Base-by-base conservation (phyloP, 2,329 filamentous ascomycete species). In the Pseudogymnoascus sp. region DNA sequence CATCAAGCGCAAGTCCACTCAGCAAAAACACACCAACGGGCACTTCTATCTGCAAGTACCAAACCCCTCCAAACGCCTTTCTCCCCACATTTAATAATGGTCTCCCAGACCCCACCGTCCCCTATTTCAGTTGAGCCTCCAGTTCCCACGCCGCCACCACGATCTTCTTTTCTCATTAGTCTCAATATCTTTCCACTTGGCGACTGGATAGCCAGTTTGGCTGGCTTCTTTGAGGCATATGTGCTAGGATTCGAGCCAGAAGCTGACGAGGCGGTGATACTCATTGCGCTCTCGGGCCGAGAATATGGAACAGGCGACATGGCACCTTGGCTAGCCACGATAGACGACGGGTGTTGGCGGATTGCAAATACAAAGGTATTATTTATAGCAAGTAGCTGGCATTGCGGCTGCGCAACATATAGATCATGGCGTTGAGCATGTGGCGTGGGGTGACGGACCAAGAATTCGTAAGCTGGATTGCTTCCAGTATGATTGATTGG, bases 321-420 rank as follows among this genome's bases (percentile, higher is more conserved):
- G 50, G 74, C 5, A 68, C 72, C 43, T 10, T 66, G 64, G 16
- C 73, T 70, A 59, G 76, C 53, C 2, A 76, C 76, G 0, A 83
- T 76, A 1, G 82, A 83, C 0, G 91, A 89, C 0, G 93, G 90
- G 73, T 99, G 93, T 72, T 99, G 95, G 53, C 95, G 90, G 65
- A 99, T 89, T 61, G 90, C 90, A 75, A 99, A 99, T 28, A 99
- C 93, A 72, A 97, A 99, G 0, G 95, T 99, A 74, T 99, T 98
- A 79, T 98, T 97, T 63, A 96, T 81, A 1, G 91, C 93, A 28
- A 99, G 81, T 26, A 88, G 86, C 67, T 89, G 84, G 74, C 95
- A 99, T 75, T 99, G 96, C 1, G 96, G 95, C 73, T 98, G 95
- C 50, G 93, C 90, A 66, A 99, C 90, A 75, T 99, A 99, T 64